These are phyloP conservation scores for Vitis amurensis DNA, from an alignment of 164 flowering plant genomes.

Conservation along the genomic window DNA sequence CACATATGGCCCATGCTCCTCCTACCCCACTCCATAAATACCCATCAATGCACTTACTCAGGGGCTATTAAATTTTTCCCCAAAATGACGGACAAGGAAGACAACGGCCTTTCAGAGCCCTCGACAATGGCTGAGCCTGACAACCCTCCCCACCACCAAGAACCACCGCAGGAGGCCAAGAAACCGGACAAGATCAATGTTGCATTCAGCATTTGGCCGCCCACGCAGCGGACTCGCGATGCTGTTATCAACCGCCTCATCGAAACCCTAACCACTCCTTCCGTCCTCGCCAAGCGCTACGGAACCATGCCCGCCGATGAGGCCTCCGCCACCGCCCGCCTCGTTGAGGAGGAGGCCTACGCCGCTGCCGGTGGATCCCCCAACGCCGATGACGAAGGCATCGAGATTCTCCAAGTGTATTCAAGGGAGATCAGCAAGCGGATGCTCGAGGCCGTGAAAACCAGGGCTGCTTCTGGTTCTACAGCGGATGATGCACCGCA, in stretches of 20 bases:
- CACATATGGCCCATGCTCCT: too few relatives aligned
- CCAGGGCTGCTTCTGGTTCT: slow-evolving; percentile 31
- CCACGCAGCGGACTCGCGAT: slow-evolving; percentile 76
- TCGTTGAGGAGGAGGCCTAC: slow-evolving; percentile 80
- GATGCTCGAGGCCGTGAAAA: slow-evolving; percentile 75
- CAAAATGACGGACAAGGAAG: slow-evolving; percentile 4
- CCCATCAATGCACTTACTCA: too few relatives aligned
- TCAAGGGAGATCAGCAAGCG: slow-evolving; percentile 90
- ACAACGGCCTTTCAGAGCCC: neutral
- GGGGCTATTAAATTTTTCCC: too few relatives aligned
- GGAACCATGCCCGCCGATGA: slow-evolving; percentile 65
- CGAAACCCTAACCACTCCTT: slow-evolving; percentile 72
- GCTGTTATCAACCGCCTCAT: slow-evolving; percentile 73
- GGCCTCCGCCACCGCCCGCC: slow-evolving; percentile 55
- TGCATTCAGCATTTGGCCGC: slow-evolving; percentile 91
- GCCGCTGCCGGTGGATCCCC: slow-evolving; percentile 34
- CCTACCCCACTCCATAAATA: too few relatives aligned
- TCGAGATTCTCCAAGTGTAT: slow-evolving; percentile 83
- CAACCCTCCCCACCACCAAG: neutral
- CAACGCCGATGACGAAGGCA: slow-evolving; percentile 53
- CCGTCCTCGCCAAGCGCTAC: slow-evolving; percentile 84
- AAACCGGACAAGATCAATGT: slow-evolving; percentile 20
- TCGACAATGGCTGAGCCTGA: neutral
- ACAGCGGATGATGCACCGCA: slow-evolving; percentile 10
- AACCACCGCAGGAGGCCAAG: slow-evolving; percentile 3